Conservation (phyloP, 768 basidiomycete genomes). For the Amanita rubescens region DNA sequence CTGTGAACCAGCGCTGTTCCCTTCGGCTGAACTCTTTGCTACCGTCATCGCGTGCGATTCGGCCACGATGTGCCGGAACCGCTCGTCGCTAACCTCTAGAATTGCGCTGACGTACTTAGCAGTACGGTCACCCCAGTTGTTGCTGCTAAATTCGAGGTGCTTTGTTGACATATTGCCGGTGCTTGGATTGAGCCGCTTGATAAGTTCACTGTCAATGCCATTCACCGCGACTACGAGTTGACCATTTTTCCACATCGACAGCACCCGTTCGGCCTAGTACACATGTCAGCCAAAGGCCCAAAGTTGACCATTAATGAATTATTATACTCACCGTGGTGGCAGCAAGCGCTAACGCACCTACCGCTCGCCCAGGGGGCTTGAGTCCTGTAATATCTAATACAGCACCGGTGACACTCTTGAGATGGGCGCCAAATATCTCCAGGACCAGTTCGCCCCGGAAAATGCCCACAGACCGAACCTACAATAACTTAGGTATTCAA, state of each 20-base stretch:
- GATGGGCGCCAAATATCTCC: neutral
- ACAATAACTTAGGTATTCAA: neutral
- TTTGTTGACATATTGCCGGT: neutral
- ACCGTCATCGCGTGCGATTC: neutral
- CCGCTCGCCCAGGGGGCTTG: neutral
- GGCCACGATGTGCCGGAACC: neutral
- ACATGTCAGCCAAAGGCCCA: neutral
- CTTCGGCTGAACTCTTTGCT: neutral
- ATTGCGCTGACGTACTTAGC: neutral
- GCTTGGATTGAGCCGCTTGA: neutral
- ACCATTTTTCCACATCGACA: neutral
- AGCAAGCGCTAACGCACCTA: neutral
- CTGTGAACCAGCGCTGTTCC: neutral
- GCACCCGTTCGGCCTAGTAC: neutral
- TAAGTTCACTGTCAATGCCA: neutral
- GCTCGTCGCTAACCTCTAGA: neutral
- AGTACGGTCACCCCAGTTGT: neutral
- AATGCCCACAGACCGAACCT: neutral
- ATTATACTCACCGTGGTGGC: neutral
- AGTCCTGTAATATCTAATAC: neutral
- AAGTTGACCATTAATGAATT: neutral
- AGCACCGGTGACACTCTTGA: neutral
- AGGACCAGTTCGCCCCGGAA: neutral
- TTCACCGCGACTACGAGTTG: neutral
- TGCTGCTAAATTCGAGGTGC: neutral